A percentile compares a stretch with the other conserved stretches of the same genome.
These are phyloP conservation scores for Arthrobotrys entomopaga DNA, from an alignment of 2,329 filamentous ascomycete genomes.

Conservation along the genomic window DNA sequence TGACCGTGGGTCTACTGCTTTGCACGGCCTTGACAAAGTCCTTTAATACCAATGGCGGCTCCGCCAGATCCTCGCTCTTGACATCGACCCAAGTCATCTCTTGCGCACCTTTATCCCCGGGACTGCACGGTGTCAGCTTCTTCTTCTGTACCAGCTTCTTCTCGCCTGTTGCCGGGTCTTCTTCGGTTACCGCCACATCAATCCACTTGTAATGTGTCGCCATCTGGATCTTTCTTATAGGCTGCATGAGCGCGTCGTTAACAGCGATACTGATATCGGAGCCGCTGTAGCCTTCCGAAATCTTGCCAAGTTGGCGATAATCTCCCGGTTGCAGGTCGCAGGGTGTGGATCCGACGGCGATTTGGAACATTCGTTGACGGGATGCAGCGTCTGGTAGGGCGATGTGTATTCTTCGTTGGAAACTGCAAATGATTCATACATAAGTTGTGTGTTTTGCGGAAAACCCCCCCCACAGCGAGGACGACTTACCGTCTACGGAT, in stretches of 20 bases:
- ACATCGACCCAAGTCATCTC: slow-evolving; percentile 96
- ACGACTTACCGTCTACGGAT: slow-evolving; percentile 77
- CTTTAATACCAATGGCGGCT: slow-evolving; percentile 85
- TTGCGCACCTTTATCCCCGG: slow-evolving; percentile 82
- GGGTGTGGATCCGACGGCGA: slow-evolving; percentile 91
- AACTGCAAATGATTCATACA: slow-evolving; percentile 62
- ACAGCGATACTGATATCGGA: slow-evolving; percentile 96
- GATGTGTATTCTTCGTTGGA: slow-evolving; percentile 96
- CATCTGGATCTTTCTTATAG: slow-evolving; percentile 93
- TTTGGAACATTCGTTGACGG: slow-evolving; percentile 92
- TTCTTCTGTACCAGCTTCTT: slow-evolving; percentile 65
- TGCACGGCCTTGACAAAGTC: slow-evolving; percentile 95
- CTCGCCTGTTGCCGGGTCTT: slow-evolving; percentile 70
- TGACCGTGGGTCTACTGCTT: slow-evolving; percentile 87
- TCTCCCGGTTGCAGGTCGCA: slow-evolving; percentile 82
- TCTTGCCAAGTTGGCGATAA: slow-evolving; percentile 79
- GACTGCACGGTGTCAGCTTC: slow-evolving; percentile 89
- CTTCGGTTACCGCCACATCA: slow-evolving; percentile 68
- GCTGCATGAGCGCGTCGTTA: slow-evolving; percentile 96
- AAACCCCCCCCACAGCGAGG: background rate
- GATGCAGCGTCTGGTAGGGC: slow-evolving; percentile 87
- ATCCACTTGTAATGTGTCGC: slow-evolving; percentile 98
- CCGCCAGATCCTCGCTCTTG: slow-evolving; percentile 82
- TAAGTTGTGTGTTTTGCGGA: slow-evolving; percentile 14
- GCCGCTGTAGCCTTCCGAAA: slow-evolving; percentile 93